Base-by-base conservation (phyloP, 371 early-diverging fungal genomes). In the Rhizopus microsporus region DNA sequence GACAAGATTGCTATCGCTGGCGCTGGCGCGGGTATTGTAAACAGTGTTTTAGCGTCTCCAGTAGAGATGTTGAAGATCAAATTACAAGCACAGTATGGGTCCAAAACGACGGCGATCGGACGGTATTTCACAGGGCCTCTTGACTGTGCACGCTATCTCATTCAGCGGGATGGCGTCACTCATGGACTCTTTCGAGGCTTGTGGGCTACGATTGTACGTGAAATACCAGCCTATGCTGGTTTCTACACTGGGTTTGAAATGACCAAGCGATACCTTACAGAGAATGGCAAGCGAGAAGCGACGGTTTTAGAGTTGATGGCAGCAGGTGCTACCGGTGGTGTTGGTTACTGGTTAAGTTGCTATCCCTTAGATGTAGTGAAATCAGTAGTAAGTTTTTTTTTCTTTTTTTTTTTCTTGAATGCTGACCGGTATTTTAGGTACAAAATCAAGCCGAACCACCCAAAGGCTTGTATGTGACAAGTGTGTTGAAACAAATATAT, bases 321-420 rank as follows among this genome's bases (percentile, higher is more conserved):
- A 7, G 80, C 92, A 7, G 93, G 93, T 5, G 84, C 91, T 5
- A 72, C 79, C 5, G 92, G 89, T 30, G 93, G 93, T 13, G 65
- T 91, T 31, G 75, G 84, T 35, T 92, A 91, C 61, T 93, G 94
- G 94, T 56, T 83, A 12, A 80, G 80, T n/a, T 86, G 87, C 65
- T 93, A 92, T 59, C 94, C 94, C 10, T 72, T 93, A 15, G 94
- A 93, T 62, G 88, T 92, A 42, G 80, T 91, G 49, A 93, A 93
- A 70, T 89, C 91, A 8, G 76, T 84, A 39, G 90, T 88, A 63
- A 81, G 80, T 50, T 7, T 34, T 34, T 16, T 23, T 0, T 49
- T 54, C 33, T 17, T 17, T 15, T 0, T 49, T 54, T 39, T 17
- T 17, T 32, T 15, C 15, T n/a, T 43, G 15, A 10, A 15, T 15